Conservation (phyloP, 2,329 filamentous ascomycete genomes). For the Aureobasidium sp. region DNA sequence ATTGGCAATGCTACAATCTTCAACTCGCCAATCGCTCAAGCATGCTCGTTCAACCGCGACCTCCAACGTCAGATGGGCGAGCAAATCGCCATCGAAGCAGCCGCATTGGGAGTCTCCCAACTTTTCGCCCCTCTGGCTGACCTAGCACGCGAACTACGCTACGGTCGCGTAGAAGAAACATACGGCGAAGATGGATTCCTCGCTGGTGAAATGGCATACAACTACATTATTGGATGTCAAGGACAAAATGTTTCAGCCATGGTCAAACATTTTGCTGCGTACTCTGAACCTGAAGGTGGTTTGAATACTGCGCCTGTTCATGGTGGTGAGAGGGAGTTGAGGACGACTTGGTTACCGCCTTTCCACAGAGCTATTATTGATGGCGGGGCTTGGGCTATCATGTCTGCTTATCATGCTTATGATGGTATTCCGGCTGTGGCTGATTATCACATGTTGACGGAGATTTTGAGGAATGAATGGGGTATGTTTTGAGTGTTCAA, state of each 20-base stretch:
- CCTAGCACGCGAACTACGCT: constrained; percentile 75
- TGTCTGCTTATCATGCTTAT: constrained; percentile 79
- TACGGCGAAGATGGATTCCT: constrained; percentile 76
- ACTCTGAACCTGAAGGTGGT: constrained; percentile 74
- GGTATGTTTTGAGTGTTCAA: constrained; percentile 35
- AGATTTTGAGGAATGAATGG: constrained; percentile 77
- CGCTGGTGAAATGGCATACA: constrained; percentile 73
- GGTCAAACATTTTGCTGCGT: constrained; percentile 81
- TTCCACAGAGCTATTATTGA: constrained; percentile 79
- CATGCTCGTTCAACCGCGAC: constrained; percentile 74
- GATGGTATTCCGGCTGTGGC: constrained; percentile 75
- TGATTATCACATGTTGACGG: constrained; percentile 70
- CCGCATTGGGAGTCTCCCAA: constrained; percentile 75
- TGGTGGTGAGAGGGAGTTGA: constrained; percentile 60
- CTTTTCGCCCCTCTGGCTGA: constrained; percentile 77
- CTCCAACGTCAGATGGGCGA: constrained; percentile 72
- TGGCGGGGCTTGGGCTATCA: constrained; percentile 71
- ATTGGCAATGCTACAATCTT: constrained; percentile 81
- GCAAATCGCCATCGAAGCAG: constrained; percentile 71
- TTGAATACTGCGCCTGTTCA: constrained; percentile 71
- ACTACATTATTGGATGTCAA: constrained; percentile 68
- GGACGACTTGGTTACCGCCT: constrained; percentile 60
- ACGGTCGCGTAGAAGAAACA: constrained; percentile 78
- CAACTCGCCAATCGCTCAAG: constrained; percentile 79
- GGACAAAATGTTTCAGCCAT: constrained; percentile 72